Base-by-base conservation (phyloP, 2,329 filamentous ascomycete genomes). In the Pleurostoma richardsiae region DNA sequence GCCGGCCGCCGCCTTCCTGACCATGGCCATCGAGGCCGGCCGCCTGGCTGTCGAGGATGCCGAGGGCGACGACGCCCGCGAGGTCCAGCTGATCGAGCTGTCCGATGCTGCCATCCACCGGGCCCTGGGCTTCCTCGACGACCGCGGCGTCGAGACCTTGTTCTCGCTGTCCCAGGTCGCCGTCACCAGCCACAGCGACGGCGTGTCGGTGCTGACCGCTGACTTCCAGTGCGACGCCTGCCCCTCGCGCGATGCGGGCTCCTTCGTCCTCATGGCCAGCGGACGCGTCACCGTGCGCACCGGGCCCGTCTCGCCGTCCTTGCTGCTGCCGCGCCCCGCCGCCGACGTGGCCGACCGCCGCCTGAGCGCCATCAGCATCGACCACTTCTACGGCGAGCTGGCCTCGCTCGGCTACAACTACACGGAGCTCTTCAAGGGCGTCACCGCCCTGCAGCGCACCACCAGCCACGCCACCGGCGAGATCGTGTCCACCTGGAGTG, bases 101-200 rank as follows among this genome's bases (percentile, higher is more conserved):
- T 33, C 29, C 8, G 40, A 49, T 29, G 40, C 46, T 6, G 6
- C 29, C 1, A 42, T 49, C 7, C 43, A 43, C 5, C 43, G 46
- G 5, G 47, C 47, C 2, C 10, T 48, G 4, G 27, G 31, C 0
- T 10, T 49, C 4, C 31, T 39, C 7, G 6, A 46, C n/a, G 40
- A 46, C 33, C n/a, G 8, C 8, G 33, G 33, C n/a, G n/a, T 36
- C 33, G 33, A 36, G n/a, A n/a, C n/a, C 8, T n/a, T 36, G 8
- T 36, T 8, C 33, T 36, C 33, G 8, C n/a, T 36, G 33, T 36
- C 33, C 33, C 8, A 36, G 8, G 8, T 36, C 8, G 8, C 33
- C n/a, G 8, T n/a, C 33, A 8, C 33, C 7, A 29, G 30, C 4
- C 28, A 39, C n/a, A 28, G 39, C 10, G 27, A 31, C 5, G 29